Conservation (phyloP, 192 early-diverging fungal genomes). For the Lobosporangium transversale region DNA sequence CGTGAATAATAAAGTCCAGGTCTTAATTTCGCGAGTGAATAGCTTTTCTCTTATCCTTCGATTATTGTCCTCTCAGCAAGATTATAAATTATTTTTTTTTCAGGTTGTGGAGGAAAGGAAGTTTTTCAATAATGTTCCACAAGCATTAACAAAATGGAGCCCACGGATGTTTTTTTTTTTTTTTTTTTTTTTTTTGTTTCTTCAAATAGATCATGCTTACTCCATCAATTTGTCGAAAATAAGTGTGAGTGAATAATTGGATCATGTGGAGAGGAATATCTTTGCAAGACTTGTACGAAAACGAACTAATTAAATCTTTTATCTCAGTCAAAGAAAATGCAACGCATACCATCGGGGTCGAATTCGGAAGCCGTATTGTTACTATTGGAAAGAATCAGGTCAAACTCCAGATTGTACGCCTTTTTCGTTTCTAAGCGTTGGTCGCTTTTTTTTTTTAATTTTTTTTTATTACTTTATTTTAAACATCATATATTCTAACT, state of each 20-base stretch:
- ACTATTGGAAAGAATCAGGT: slow-evolving; percentile 71
- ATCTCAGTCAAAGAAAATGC: slow-evolving; percentile 63
- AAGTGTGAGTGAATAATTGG: slow-evolving; percentile 48
- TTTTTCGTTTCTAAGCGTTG: not conserved
- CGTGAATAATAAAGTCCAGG: slow-evolving; percentile 8
- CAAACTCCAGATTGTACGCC: slow-evolving; percentile 68
- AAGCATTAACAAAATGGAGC: not conserved
- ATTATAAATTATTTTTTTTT: too few species aligned
- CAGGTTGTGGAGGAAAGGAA: too few species aligned
- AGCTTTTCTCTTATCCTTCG: too few species aligned
- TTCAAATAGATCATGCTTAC: slow-evolving; percentile 67
- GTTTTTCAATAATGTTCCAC: slow-evolving; percentile 8
- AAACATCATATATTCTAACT: too few species aligned
- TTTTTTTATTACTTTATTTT: too few species aligned
- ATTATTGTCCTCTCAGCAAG: too few species aligned
- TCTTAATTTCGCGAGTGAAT: too few species aligned
- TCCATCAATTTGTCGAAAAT: slow-evolving; percentile 69
- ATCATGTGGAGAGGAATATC: too few species aligned
- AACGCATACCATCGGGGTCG: slow-evolving; percentile 83
- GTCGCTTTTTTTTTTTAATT: not conserved
- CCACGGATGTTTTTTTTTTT: too few species aligned
- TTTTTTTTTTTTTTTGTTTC: too few species aligned
- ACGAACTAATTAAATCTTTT: too few species aligned
- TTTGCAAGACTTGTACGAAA: too few species aligned
- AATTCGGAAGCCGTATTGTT: slow-evolving; percentile 80